Percentiles rank a stretch among this genome's conserved stretches.
Conservation (phyloP, 768 basidiomycete genomes). For the Mycena rebaudengoi region DNA sequence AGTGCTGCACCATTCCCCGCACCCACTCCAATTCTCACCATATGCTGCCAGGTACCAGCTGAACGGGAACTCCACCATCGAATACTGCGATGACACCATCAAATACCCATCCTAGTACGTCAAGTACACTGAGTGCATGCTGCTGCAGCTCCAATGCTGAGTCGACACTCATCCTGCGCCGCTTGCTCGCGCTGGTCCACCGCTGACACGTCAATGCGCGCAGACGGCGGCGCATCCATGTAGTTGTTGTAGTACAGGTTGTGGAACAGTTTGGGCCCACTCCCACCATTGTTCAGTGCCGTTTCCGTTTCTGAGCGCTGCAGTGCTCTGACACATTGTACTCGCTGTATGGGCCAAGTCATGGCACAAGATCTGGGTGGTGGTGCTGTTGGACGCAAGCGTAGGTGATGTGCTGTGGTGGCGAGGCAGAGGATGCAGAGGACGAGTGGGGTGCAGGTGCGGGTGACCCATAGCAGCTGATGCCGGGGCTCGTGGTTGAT, state of each 20-base stretch:
- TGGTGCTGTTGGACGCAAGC: conserved; percentile 75
- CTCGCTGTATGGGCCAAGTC: too few species aligned
- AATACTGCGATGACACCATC: conserved; percentile 57
- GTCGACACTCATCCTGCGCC: conserved; percentile 75
- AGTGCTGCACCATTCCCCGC: too few species aligned
- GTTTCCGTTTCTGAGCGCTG: too few species aligned
- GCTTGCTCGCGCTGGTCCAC: conserved; percentile 66
- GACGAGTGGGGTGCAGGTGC: conserved; percentile 61
- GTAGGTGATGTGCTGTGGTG: conserved; percentile 74
- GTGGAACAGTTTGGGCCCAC: too few species aligned
- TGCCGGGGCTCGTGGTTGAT: conserved; percentile 78
- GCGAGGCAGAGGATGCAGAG: conserved; percentile 72
- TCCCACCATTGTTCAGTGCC: too few species aligned
- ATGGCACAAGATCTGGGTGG: conserved; percentile 58
- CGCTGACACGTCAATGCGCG: conserved; percentile 51
- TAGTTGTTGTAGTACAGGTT: conserved; percentile 46
- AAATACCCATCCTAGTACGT: conserved; percentile 71
- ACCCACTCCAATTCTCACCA: too few species aligned
- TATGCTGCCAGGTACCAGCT: conserved; percentile 51
- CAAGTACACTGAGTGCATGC: conserved; percentile 69
- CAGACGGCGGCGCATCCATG: conserved; percentile 63
- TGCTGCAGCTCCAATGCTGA: conserved; percentile 63
- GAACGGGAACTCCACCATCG: conserved; percentile 78
- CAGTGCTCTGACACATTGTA: too few species aligned
- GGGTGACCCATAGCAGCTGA: conserved; percentile 78